Evolutionary conservation across 148 eudicot genomes (phyloP), one percentile per base, ranked within the genome.

Genomic region (Arctostaphylos glauca): DNA sequence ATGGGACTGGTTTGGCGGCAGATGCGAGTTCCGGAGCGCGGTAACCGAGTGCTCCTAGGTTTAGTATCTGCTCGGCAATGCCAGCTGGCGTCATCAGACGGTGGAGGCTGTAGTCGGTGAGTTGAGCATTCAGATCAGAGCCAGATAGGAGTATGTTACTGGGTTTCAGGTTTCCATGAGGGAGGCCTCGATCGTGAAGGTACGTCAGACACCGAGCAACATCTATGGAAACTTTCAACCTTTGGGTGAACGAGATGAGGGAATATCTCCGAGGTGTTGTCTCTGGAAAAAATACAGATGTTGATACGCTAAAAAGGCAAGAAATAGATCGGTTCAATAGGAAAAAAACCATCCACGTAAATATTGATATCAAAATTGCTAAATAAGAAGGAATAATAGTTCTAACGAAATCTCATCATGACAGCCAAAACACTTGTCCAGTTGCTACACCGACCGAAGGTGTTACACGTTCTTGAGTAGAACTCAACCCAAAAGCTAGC

Each of bases 101-200:
- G 84, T 96, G 97, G 43, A 96, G 94, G 23, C 98, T 85, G 71
- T 84, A 93, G 84, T 94, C 99, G 7, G 98, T 93, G 2, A 96
- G 82, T 16, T 76, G 87, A 31, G 87, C 92, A 47, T 67, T 87
- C 85, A 87, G 86, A 74, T 91, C 87, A 0, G 92, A 56, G 53
- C 92, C 88, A 0, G 75, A 83, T 83, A 96, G 81, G 81, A 96
- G 86, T 84, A 96, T 85, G 74, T 96, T 96, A 71, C 94, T 91
- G 10, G 98, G 99, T 87, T 96, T 96, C 23, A 96, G 90, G 91
- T 94, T 90, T 50, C 99, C 99, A 56, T 96, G 99, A 77, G 95
- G 91, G 79, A 91, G 84, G 86, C 94, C 92, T 87, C 87, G 85
- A 31, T 93, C 95, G 21, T 94, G 99, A 84, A 96, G 97, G 87